Evolutionary conservation across 768 basidiomycete genomes (phyloP), one percentile per base, ranked within the genome.

Genomic region (Mycena metata): DNA sequence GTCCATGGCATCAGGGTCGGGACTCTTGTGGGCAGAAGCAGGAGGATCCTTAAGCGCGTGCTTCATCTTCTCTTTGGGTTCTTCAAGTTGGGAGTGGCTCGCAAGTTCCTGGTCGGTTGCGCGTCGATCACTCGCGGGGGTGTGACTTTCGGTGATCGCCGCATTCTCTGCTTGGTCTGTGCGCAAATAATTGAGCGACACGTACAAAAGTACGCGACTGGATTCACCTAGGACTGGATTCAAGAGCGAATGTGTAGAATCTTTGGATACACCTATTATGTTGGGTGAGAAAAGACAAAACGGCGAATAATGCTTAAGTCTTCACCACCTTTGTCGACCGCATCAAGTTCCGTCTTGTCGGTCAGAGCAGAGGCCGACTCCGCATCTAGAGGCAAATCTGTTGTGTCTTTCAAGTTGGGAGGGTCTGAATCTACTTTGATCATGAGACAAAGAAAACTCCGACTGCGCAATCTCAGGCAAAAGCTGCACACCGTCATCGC

Each of bases 1-100:
- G 21, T 60, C 57, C 62, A 69, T 69, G 6, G 45, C 45, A 45
- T 49, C 55, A 26, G 54, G 23, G 30, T 58, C 60, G 42, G 30
- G 50, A 9, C 10, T 43, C 2, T 13, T 23, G 12, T 50, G 13
- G 26, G 55, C 23, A 21, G 24, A 15, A 15, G 30, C 33, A 17
- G 50, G 24, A 52, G 30, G 30, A 19, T 13, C 9, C 6, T 35
- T 30, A 9, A 9, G 30, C 6, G 50, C 16, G 33, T 26, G 30
- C 19, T 35, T 49, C 10, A 17, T 33, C 41, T 11, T 45, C 13
- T 62, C 60, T 36, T 66, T 45, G 33, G 46, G 3, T 30, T 54
- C 59, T 24, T n/a, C n/a, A n/a, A n/a, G n/a, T n/a, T 55, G 43
- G 2, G 52, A n/a, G 50, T 54, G 42, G 21, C 23, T 16, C 12